phyloP scores from a whole-genome alignment of 2,329 filamentous ascomycete species.

The Macrophomina phaseolina region DNA sequence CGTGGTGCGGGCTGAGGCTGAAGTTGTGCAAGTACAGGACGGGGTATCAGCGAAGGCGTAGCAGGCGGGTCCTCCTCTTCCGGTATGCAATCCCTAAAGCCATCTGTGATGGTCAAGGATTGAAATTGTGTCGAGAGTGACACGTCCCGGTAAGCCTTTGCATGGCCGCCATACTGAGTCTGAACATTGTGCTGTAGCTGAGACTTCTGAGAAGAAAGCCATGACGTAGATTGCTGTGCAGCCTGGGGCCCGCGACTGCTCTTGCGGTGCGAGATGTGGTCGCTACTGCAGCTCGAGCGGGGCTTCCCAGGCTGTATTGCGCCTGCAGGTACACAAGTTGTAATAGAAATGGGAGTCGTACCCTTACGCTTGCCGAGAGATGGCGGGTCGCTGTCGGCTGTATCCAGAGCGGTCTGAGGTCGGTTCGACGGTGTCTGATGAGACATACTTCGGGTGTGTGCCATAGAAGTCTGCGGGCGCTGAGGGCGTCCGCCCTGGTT shows the following conservation, averaged over 20 bases:
- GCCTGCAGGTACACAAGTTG: constrained; percentile 32
- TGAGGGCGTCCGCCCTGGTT: constrained; percentile 59
- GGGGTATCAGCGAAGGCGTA: constrained; percentile 26
- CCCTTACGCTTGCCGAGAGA: constrained; percentile 48
- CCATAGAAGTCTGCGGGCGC: constrained; percentile 60
- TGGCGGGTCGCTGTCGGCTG: constrained; percentile 47
- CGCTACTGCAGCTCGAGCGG: background rate
- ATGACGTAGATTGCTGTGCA: background rate
- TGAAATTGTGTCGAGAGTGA: constrained; percentile 13
- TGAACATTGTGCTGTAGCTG: constrained; percentile 3
- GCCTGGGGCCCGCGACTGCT: background rate
- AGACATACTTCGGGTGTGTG: constrained; percentile 56
- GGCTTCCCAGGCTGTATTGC: constrained; percentile 3
- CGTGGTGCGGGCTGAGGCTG: constrained; percentile 27
- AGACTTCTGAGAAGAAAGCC: background rate
- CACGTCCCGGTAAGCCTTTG: constrained; percentile 20
- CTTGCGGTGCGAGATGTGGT: background rate
- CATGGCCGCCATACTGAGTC: background rate
- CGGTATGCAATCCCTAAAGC: constrained; percentile 14
- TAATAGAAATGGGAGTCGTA: constrained; percentile 50
- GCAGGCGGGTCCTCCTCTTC: constrained; percentile 24
- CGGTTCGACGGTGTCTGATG: constrained; percentile 40
- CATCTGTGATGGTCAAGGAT: constrained; percentile 12
- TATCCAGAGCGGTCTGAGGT: constrained; percentile 48
- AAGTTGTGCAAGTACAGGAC: constrained; percentile 27